Evolutionary conservation across 1,139 yeast genomes (phyloP), one percentile per base, ranked within the genome.

Genomic region (Schwanniomyces etchellsii): DNA sequence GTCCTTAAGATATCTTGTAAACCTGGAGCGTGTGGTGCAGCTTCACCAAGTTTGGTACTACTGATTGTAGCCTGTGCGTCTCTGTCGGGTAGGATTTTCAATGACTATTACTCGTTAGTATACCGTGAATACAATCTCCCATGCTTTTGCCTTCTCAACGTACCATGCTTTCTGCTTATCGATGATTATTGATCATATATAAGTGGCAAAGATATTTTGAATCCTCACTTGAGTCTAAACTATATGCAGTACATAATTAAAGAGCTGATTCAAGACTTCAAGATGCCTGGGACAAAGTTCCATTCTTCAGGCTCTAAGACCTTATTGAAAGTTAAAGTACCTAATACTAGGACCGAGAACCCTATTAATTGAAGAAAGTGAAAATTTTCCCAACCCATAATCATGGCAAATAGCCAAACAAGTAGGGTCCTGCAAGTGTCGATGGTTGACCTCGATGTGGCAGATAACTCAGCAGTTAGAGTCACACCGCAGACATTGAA

Each of bases 381-480:
- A 57, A 82, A 83, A 1, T 64, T 45, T 54, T 84, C 94, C 94
- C 94, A 84, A 3, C 93, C 93, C 44, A 83, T 51, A n/a, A 57
- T 32, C 34, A 83, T 58, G 1, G 93, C 85, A n/a, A 81, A 69
- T 1, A 77, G 31, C 94, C 94, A 84, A 14, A 84, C 89, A 24
- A 81, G 58, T 26, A 82, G 57, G 0, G 94, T 83, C 44, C 94
- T 68, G 39, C 84, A 79, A 0, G 89, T 79, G 47, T 84, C 94
- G 28, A 84, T 73, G 2, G 94, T 84, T 13, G 88, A 77, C 47
- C 94, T 66, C 3, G 91, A 70, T 1, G 94, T 83, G 21, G 94
- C 94, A 31, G 83, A 77, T 31, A 82, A 53, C 30, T 60, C 57
- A 31, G 73, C 69, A 2, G 94, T 84, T 27, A 84, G 63, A 3